These are phyloP conservation scores for Avicennia marina DNA, from an alignment of 257 asterid species.

Conservation along the genomic window DNA sequence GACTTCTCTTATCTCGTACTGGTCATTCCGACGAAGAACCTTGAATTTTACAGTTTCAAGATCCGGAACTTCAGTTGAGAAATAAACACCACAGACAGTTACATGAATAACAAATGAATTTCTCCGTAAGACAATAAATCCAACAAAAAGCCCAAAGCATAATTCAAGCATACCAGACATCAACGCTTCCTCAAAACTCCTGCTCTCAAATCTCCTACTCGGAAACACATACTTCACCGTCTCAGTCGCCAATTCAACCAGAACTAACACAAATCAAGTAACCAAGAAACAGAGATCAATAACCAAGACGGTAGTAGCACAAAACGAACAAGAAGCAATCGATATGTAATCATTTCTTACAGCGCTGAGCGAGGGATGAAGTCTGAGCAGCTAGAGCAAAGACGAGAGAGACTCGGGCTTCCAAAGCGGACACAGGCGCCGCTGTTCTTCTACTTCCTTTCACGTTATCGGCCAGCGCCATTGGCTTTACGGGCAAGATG, in stretches of 20 bases:
- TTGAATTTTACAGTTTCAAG: constrained; percentile 74
- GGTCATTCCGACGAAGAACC: constrained; percentile 49
- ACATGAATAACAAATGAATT: constrained; percentile 1
- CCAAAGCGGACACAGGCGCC: constrained; percentile 33
- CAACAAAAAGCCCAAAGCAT: neutral
- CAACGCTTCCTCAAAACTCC: constrained; percentile 76
- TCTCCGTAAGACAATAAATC: constrained; percentile 5
- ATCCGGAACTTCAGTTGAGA: constrained; percentile 66
- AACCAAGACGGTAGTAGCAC: neutral
- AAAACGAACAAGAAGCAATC: neutral
- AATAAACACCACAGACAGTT: neutral
- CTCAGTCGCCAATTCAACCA: constrained; percentile 61
- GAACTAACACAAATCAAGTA: constrained; percentile 31
- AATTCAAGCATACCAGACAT: constrained; percentile 60
- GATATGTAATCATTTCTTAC: constrained; percentile 24
- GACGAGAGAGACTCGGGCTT: constrained; percentile 67
- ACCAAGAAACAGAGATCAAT: neutral
- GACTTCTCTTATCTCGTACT: constrained; percentile 77
- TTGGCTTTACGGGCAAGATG: constrained; percentile 20
- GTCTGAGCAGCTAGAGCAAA: constrained; percentile 75
- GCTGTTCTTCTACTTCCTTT: constrained; percentile 12
- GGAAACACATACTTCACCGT: constrained; percentile 61
- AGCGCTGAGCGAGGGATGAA: constrained; percentile 57
- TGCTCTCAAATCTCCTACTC: constrained; percentile 49
- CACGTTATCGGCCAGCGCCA: constrained; percentile 21